Evolutionary conservation across 495 filamentous ascomycete genomes (phyloP), one percentile per base, ranked within the genome.

Genomic region (Podospora conica): DNA sequence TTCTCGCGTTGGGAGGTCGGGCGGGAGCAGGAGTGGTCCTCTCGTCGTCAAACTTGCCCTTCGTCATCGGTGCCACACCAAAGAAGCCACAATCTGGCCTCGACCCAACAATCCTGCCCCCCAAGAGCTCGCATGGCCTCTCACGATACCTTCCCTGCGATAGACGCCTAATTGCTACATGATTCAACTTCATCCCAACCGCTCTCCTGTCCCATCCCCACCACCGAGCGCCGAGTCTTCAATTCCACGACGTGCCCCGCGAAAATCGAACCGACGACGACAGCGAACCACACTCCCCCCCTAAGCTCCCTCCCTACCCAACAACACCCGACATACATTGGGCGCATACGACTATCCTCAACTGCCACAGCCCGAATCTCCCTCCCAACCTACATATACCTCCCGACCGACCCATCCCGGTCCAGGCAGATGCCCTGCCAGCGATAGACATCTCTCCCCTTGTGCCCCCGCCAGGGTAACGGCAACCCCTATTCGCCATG

Each of bases 381-480:
- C 55, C n/a, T n/a, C n/a, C n/a, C n/a, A n/a, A n/a, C n/a, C 55
- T 23, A 23, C 24, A 65, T 22, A 27, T 40, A 57, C 12, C 40
- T 28, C 22, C 22, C 54, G 40, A 54, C 28, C 23, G 29, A 40
- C 9, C 29, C 53, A 23, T 24, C 3, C 40, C 55, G 53, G 55
- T 53, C 63, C 29, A 65, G 53, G 55, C 57, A 72, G 67, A 80
- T 79, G 78, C 65, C 68, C 58, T 65, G 23, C 27, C 24, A 61
- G 23, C 69, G 53, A 70, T 78, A 76, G 67, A 75, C 48, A 58
- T 59, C 68, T 55, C 66, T 65, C 53, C 33, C 63, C 62, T 15
- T 61, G 31, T 53, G 25, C 65, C 80, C 81, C 81, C 70, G 82
- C 81, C 83, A 65, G 83, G 82, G 81, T 84, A 59, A 85, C 81